Evolutionary conservation across 2,329 filamentous ascomycete genomes (phyloP), one percentile per base, ranked within the genome.

Genomic region (Tolypocladium sp.): DNA sequence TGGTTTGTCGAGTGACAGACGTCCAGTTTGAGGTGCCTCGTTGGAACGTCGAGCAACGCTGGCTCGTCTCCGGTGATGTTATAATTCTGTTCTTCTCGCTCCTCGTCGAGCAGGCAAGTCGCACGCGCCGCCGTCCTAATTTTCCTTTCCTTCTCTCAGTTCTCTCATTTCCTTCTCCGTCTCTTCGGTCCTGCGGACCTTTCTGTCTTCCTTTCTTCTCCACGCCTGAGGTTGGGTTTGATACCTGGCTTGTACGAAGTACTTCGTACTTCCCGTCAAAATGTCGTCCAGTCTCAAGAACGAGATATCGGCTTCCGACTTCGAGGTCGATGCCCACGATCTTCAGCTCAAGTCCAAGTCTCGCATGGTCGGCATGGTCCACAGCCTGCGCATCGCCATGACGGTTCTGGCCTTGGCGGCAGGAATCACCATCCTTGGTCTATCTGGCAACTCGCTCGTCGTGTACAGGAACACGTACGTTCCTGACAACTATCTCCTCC

Each of bases 391-490:
- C 17, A 64, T 80, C 4, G 79, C 73, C 55, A 70, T 84, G 60
- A 83, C 78, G 0, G 67, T 71, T 6, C 67, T 87, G 38, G 77
- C 79, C 35, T 72, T 86, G 22, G 73, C 79, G 22, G 76, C 78
- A 57, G 78, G 79, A 59, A 66, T 86, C 63, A 77, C 75, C 22
- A 75, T 83, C 57, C 71, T 87, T 9, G 83, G 79, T 33, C 75
- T 84, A 13, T 77, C 82, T 3, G 81, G 76, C 63, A 76, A 86
- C 67, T 76, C 81, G 7, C 70, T 86, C 49, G 69, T 75, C 37
- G 79, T 82, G 42, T 87, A 85, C 71, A 76, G 83, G 63, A 71
- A 72, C 35, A 87, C 84, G 2, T 76, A 79, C 59, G 68, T 82
- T 20, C 65, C 79, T 1, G 67, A 68, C 22, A 75, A 78, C 53